Evolutionary conservation across 2,329 filamentous ascomycete species (phyloP).

Genomic region (Daldinia sp.): DNA sequence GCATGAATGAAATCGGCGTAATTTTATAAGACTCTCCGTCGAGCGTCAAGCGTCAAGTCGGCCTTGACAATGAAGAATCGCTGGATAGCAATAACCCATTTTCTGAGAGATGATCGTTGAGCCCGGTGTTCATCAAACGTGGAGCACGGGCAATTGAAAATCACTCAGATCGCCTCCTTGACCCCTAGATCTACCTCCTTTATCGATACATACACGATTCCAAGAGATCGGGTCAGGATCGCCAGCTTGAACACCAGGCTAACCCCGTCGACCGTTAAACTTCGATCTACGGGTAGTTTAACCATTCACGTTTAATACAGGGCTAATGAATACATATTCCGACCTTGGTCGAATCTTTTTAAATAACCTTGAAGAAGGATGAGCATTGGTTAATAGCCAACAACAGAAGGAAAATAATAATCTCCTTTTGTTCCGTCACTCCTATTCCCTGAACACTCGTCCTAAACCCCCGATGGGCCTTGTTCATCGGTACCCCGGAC

Average conservation of each 20-base stretch:
- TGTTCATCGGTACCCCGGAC: slow-evolving; percentile 29
- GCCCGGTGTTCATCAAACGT: slow-evolving; percentile 18
- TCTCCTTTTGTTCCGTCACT: slow-evolving; percentile 41
- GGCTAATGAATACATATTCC: slow-evolving; percentile 9
- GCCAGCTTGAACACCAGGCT: slow-evolving; percentile 23
- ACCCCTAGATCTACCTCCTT: slow-evolving; percentile 20
- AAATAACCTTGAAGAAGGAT: slow-evolving; percentile 6
- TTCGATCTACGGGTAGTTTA: slow-evolving; percentile 8
- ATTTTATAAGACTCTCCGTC: slow-evolving; percentile 35
- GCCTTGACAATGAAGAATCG: slow-evolving; percentile 24
- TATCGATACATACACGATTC: slow-evolving; percentile 28
- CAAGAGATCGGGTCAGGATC: slow-evolving; percentile 33
- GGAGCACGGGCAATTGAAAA: slow-evolving; percentile 22
- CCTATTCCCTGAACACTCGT: slow-evolving; percentile 24
- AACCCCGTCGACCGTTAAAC: slow-evolving; percentile 23
- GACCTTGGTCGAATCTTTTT: slow-evolving; percentile 14
- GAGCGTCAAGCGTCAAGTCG: slow-evolving; percentile 34
- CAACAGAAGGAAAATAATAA: slow-evolving; percentile 15
- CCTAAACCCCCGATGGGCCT: slow-evolving; percentile 9
- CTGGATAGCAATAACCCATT: slow-evolving; percentile 30
- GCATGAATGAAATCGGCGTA: slow-evolving; percentile 35
- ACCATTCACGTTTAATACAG: slow-evolving; percentile 27
- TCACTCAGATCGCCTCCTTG: slow-evolving; percentile 23
- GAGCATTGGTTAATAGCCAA: slow-evolving; percentile 36
- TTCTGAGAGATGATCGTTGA: slow-evolving; percentile 22